Base-by-base conservation (phyloP, 768 basidiomycete species). In the Suillus cothurnatus region DNA sequence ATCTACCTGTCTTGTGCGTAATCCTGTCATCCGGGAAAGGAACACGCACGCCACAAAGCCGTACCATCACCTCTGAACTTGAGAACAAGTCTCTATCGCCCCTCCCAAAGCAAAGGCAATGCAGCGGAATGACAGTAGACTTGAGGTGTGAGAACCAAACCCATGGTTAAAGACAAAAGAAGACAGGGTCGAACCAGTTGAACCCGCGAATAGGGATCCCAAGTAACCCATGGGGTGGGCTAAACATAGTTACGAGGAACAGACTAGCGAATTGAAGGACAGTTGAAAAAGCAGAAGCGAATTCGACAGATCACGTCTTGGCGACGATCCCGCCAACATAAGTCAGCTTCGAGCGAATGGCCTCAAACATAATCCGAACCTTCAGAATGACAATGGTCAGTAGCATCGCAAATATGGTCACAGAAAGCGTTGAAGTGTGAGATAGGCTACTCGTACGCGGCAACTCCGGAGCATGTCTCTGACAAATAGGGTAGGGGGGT, bases 41-140 rank as follows among this genome's bases (percentile, higher is more conserved):
- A 61, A 23, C 65, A 62, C 70, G 39, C 32, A 43, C 62, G 53
- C 68, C 68, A 65, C 67, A 38, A 69, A 76, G 70, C 67, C 74
- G 74, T 64, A 66, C 72, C 69, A 65, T 69, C 68, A 65, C 65
- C 66, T 64, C 72, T 75, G 79, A 73, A 75, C 78, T 81, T 81
- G 85, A 86, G 86, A 83, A 80, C 83, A 73, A 85, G 81, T 83
- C 85, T 85, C 84, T 86, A 72, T 83, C 84, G 76, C 69, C 76
- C 73, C 71, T 78, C 83, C 83, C 82, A 70, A 45, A 70, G 80
- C 75, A 80, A 69, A 69, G 72, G 66, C 77, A 83, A 84, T 80
- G 77, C 78, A 77, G 70, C 68, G 39, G 68, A 66, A 38, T 62
- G 67, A 66, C 60, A 61, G 68, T 61, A 68, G 47, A 53, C 65